Evolutionary conservation across 2,329 filamentous ascomycete species (phyloP).

Genomic region (Colletotrichum theobromicola): DNA sequence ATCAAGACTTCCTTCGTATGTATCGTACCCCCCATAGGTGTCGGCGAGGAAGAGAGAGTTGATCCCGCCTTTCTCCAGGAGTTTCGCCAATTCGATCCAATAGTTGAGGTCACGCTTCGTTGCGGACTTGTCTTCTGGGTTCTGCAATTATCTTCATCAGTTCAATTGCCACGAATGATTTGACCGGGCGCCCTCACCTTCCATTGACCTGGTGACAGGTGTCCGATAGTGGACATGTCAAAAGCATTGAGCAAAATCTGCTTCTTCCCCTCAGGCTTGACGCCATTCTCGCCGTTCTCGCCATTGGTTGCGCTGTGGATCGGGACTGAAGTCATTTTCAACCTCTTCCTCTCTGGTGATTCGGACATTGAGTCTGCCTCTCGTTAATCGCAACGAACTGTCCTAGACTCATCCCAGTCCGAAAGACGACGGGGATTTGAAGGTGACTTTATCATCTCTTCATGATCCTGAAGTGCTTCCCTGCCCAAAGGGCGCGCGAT

Average conservation of each 20-base stretch:
- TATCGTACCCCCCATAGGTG: constrained; percentile 69
- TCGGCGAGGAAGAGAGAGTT: constrained; percentile 71
- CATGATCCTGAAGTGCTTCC: neutral
- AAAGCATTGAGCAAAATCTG: constrained; percentile 67
- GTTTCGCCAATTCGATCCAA: constrained; percentile 68
- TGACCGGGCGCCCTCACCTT: constrained; percentile 48
- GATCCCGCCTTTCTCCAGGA: constrained; percentile 66
- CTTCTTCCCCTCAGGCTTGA: constrained; percentile 1
- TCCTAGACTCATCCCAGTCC: neutral
- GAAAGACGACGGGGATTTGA: neutral
- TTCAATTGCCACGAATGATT: neutral
- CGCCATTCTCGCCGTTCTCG: neutral
- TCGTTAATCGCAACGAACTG: neutral
- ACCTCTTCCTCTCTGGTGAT: neutral
- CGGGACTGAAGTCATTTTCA: constrained; percentile 4
- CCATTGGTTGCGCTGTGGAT: neutral
- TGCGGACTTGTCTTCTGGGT: constrained; percentile 64
- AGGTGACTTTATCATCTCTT: neutral
- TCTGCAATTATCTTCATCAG: constrained; percentile 40
- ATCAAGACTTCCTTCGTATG: constrained; percentile 63
- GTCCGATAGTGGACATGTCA: constrained; percentile 63
- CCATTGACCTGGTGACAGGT: constrained; percentile 71
- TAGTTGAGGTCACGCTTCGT: constrained; percentile 66
- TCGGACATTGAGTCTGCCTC: neutral
- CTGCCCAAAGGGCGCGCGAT: neutral